Percentiles rank a stretch among this genome's conserved stretches.
phyloP scores from a whole-genome alignment of 345 rosid genomes.

The Sonneratia caseolaris region DNA sequence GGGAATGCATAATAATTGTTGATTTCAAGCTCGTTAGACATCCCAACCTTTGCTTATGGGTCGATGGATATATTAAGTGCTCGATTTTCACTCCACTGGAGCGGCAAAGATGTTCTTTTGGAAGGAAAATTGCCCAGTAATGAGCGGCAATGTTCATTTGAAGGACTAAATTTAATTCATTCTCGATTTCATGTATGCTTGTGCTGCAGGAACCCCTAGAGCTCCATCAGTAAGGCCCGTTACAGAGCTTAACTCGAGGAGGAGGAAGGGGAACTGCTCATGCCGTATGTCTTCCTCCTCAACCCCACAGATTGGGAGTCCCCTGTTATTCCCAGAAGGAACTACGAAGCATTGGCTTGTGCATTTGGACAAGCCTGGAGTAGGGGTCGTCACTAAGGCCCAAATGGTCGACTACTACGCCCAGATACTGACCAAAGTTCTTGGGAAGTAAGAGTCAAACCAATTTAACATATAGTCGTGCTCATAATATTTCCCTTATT shows the following conservation, averaged over 20 bases:
- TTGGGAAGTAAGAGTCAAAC: conserved; percentile 50
- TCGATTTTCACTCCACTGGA: neutral
- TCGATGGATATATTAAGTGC: neutral
- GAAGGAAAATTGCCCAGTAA: neutral
- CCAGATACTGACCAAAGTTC: conserved; percentile 56
- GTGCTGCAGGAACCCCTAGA: conserved; percentile 54
- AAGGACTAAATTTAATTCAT: neutral
- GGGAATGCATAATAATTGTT: neutral
- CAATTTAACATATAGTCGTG: neutral
- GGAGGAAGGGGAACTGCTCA: conserved; percentile 36
- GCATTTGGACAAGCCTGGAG: conserved; percentile 56
- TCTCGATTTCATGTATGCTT: neutral
- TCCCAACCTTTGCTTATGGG: neutral
- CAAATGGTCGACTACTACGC: conserved; percentile 87
- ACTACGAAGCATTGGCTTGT: conserved; percentile 69
- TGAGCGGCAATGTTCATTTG: neutral
- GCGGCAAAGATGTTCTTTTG: neutral
- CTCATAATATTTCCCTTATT: neutral
- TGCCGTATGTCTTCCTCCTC: conserved; percentile 10
- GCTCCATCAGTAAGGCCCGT: conserved; percentile 61
- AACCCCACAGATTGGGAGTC: conserved; percentile 17
- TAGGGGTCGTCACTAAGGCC: conserved; percentile 73
- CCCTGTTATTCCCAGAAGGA: conserved; percentile 46
- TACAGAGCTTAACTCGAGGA: conserved; percentile 32
- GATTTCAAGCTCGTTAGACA: neutral